Percentiles rank a stretch among this genome's conserved stretches.
These are phyloP conservation scores for Xylariaceae sp. DNA, from an alignment of 2,329 filamentous ascomycete species.

Conservation along the genomic window DNA sequence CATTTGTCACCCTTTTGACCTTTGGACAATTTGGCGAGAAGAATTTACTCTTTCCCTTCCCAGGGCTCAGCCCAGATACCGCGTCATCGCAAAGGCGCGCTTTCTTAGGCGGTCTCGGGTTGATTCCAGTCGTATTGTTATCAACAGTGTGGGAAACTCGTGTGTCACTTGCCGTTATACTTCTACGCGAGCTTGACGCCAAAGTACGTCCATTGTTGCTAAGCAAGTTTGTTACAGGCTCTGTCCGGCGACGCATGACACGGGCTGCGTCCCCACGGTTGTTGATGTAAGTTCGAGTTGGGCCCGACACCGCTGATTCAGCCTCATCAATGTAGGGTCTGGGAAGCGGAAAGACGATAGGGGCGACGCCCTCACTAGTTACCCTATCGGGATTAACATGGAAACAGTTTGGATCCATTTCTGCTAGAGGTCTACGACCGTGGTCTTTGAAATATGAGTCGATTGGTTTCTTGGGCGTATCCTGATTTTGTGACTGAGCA, in stretches of 20 bases:
- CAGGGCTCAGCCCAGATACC: slow-evolving; percentile 24
- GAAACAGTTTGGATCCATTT: slow-evolving; percentile 59
- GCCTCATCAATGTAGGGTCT: slow-evolving; percentile 48
- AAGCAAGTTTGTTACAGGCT: slow-evolving; percentile 45
- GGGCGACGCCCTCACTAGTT: slow-evolving; percentile 45
- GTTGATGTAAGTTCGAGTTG: slow-evolving; percentile 30
- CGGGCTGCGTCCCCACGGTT: slow-evolving; percentile 33
- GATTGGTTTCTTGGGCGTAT: slow-evolving; percentile 43
- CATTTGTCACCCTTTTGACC: slow-evolving; percentile 28
- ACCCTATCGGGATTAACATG: slow-evolving; percentile 45
- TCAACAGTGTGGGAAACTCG: slow-evolving; percentile 11
- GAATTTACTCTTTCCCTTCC: slow-evolving; percentile 48
- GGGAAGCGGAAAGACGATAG: slow-evolving; percentile 54
- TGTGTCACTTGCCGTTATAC: slow-evolving; percentile 16
- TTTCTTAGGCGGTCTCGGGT: slow-evolving; percentile 49
- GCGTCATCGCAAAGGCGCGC: slow-evolving; percentile 45
- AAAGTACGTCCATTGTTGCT: slow-evolving; percentile 23
- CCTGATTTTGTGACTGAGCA: slow-evolving; percentile 22
- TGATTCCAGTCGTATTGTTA: slow-evolving; percentile 9
- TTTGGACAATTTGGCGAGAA: slow-evolving; percentile 34
- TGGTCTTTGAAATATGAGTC: slow-evolving; percentile 48
- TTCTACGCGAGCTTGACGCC: slow-evolving; percentile 27
- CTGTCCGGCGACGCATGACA: slow-evolving; percentile 45
- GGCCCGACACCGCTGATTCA: slow-evolving; percentile 14
- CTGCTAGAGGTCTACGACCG: slow-evolving; percentile 51